Conservation (phyloP, 2,329 filamentous ascomycete genomes). For the Cordyceps fumosorosea region DNA sequence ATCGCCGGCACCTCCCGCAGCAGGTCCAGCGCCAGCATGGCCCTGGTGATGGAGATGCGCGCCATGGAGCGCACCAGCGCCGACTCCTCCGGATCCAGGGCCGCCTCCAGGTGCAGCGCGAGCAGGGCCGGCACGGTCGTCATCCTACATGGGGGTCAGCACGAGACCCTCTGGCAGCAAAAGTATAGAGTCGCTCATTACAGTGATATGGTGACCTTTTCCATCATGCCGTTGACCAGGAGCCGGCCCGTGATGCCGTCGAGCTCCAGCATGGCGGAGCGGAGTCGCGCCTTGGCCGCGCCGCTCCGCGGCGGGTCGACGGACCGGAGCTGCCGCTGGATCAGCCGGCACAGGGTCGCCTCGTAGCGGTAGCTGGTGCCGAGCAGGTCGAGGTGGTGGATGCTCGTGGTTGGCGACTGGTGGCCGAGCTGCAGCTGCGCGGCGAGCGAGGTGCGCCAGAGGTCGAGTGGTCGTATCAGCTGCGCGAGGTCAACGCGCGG, state of each 20-base stretch:
- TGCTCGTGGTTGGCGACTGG: not conserved
- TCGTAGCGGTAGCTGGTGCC: conserved; percentile 9
- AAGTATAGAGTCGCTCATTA: not conserved
- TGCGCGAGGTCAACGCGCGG: not conserved
- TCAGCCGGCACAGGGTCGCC: not conserved
- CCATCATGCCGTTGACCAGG: not conserved
- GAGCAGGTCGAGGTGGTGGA: not conserved
- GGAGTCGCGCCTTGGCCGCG: not conserved
- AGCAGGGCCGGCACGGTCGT: conserved; percentile 1
- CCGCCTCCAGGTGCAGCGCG: conserved; percentile 5
- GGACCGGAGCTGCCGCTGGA: not conserved
- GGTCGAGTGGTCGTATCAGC: not conserved
- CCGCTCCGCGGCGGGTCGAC: not conserved
- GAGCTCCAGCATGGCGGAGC: conserved; percentile 4
- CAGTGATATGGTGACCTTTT: not conserved
- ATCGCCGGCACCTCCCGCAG: conserved; percentile 4
- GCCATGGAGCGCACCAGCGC: conserved; percentile 7
- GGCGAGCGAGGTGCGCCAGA: conserved; percentile 2
- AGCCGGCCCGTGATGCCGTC: conserved; percentile 1
- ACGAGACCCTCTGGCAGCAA: no score
- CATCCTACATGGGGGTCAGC: no score
- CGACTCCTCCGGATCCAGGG: not conserved
- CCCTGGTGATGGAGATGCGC: conserved; percentile 7
- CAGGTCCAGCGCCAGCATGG: conserved; percentile 9
- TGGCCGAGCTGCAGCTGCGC: not conserved